Conservation (phyloP, 805 yeast species). For the Spathaspora passalidarum region DNA sequence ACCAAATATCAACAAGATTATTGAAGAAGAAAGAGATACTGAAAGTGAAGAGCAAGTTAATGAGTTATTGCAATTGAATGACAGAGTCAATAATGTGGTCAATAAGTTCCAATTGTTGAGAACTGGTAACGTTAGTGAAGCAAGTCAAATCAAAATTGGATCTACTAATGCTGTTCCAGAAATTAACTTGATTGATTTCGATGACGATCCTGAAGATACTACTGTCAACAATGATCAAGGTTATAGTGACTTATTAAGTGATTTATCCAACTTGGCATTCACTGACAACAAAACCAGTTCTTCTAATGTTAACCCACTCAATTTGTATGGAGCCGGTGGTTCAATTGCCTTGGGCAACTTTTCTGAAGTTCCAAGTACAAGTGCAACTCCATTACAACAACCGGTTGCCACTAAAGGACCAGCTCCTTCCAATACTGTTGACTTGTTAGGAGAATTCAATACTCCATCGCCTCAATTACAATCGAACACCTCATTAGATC, state of each 20-base stretch:
- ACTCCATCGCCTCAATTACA: constrained; percentile 41
- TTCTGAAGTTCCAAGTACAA: constrained; percentile 4
- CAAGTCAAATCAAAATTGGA: constrained; percentile 43
- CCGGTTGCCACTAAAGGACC: constrained; percentile 9
- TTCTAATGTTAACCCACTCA: constrained; percentile 23
- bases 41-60: constrained; percentile 59
- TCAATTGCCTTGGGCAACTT: constrained; percentile 34
- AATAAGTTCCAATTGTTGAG: constrained; percentile 64
- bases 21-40: constrained; percentile 69
- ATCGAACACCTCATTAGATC: constrained; percentile 30
- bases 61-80: constrained; percentile 68
- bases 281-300: constrained; percentile 27
- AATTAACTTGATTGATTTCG: constrained; percentile 42
- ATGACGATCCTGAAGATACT: constrained; percentile 36
- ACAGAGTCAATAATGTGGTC: constrained; percentile 66
- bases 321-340: constrained; percentile 54
- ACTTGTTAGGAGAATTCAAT: constrained; percentile 34
- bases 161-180: constrained; percentile 22
- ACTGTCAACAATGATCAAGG: constrained; percentile 32
- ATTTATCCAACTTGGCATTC: constrained; percentile 61
- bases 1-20: constrained; percentile 81
- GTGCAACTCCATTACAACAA: constrained; percentile 9
- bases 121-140: constrained; percentile 58
- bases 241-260: constrained; percentile 71
- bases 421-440: constrained; percentile 12